Percentiles rank a stretch among this genome's conserved stretches.
These are phyloP conservation scores for Cyberlindnera misumaiensis DNA, from an alignment of 805 yeast species.

Conservation along the genomic window DNA sequence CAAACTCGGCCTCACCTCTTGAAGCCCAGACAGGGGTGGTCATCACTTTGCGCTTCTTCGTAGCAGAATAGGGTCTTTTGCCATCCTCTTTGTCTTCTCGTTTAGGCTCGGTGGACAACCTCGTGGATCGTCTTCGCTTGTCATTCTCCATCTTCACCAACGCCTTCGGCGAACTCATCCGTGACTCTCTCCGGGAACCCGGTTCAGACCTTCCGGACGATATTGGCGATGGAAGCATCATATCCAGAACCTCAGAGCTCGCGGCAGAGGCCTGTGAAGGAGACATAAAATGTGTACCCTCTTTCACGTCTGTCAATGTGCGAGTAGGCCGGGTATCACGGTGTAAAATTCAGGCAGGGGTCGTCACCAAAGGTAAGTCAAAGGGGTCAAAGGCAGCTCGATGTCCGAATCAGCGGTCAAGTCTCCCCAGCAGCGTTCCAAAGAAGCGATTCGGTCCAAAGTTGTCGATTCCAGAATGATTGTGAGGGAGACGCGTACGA, in stretches of 20 bases:
- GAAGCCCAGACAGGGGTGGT: background rate
- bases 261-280: background rate
- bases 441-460: too few species aligned
- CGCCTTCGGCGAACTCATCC: background rate
- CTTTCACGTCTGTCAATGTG: background rate
- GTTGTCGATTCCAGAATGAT: too few species aligned
- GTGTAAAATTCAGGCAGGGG: background rate
- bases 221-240: background rate
- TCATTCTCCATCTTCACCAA: background rate
- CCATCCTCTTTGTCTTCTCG: too few species aligned
- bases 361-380: background rate
- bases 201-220: background rate
- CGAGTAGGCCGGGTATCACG: background rate
- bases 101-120: background rate
- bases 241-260: background rate
- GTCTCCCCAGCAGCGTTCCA: too few species aligned
- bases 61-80: too few species aligned
- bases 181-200: background rate
- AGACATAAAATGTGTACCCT: background rate
- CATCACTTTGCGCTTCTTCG: too few species aligned
- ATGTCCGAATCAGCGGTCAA: too few species aligned
- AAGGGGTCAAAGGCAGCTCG: too few species aligned
- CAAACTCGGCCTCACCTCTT: background rate
- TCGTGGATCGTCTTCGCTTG: constrained; percentile 2
- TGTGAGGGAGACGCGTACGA: too few species aligned